Percentiles rank a stretch among this genome's conserved stretches.
Evolutionary conservation across 139 green algal species (phyloP).

Genomic region (Picochlorum sp.): DNA sequence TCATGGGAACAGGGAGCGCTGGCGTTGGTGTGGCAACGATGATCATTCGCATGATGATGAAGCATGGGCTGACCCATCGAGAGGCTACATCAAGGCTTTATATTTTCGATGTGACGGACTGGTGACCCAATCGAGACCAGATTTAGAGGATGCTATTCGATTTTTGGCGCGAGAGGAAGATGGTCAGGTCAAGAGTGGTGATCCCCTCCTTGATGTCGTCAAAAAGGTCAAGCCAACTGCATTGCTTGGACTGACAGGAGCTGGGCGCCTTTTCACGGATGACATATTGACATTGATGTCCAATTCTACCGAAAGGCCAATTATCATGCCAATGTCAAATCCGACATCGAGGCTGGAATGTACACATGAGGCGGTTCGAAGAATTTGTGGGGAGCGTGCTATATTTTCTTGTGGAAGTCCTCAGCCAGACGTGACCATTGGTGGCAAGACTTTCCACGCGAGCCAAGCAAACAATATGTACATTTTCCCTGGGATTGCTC

Average conservation of each 20-base stretch:
- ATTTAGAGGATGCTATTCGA: constrained; percentile 37
- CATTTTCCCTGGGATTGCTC: constrained; percentile 56
- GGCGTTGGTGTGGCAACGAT: constrained; percentile 58
- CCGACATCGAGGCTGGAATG: constrained; percentile 80
- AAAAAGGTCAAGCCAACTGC: constrained; percentile 60
- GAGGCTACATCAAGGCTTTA: constrained; percentile 58
- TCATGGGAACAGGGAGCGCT: constrained; percentile 59
- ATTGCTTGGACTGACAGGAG: constrained; percentile 70
- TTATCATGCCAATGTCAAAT: constrained; percentile 91
- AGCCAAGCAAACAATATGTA: constrained; percentile 76
- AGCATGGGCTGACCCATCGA: constrained; percentile 41
- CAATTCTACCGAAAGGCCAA: constrained; percentile 51
- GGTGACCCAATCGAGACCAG: constrained; percentile 33
- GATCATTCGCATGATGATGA: constrained; percentile 56
- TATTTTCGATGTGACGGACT: constrained; percentile 56
- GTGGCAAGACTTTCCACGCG: constrained; percentile 18
- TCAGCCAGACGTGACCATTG: constrained; percentile 38
- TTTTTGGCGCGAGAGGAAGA: constrained; percentile 55
- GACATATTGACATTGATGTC: constrained; percentile 52
- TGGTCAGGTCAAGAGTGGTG: constrained; percentile 28
- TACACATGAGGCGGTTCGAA: constrained; percentile 62
- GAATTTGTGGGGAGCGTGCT: constrained; percentile 33
- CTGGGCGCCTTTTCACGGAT: constrained; percentile 50
- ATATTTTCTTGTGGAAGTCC: constrained; percentile 72
- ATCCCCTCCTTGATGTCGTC: constrained; percentile 55